phyloP scores from a whole-genome alignment of 345 rosid species.

The Eucalyptus coolabah region DNA sequence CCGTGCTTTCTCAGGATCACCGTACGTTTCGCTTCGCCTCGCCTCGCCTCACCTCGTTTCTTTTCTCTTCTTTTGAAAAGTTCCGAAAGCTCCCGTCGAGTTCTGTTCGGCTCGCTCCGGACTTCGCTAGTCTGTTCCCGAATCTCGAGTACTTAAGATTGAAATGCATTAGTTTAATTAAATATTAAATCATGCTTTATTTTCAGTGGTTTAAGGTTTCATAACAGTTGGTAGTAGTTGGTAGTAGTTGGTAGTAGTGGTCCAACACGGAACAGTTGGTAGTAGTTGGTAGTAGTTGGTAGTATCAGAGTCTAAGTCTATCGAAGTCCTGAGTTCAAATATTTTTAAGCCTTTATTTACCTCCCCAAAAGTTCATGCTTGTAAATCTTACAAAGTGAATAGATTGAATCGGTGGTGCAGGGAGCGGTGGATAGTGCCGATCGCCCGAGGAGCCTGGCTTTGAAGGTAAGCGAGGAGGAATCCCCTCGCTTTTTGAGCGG shows the following conservation, averaged over 20 bases:
- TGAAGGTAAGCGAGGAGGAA: slow-evolving; percentile 31
- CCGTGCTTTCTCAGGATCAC: slow-evolving; percentile 3
- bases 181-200: too few species aligned
- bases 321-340: too few species aligned
- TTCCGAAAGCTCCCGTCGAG: not conserved
- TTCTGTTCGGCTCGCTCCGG: not conserved
- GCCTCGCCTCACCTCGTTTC: too few species aligned
- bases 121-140: not conserved
- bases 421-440: slow-evolving; percentile 15
- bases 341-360: too few species aligned
- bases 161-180: too few species aligned
- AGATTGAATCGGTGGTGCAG: slow-evolving; percentile 17
- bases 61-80: not conserved
- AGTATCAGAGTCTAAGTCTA: too few species aligned
- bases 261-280: too few species aligned
- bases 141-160: not conserved
- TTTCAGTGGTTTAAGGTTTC: too few species aligned
- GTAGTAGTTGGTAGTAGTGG: too few species aligned
- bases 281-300: too few species aligned
- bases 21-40: not conserved
- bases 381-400: not conserved
- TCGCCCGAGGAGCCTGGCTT: slow-evolving; percentile 5
- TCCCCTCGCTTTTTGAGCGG: not conserved
- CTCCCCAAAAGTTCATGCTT: too few species aligned
- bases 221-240: too few species aligned